Evolutionary conservation across 1,284 basidiomycete genomes (phyloP).

Genomic region (Apiotrichum laibachii): DNA sequence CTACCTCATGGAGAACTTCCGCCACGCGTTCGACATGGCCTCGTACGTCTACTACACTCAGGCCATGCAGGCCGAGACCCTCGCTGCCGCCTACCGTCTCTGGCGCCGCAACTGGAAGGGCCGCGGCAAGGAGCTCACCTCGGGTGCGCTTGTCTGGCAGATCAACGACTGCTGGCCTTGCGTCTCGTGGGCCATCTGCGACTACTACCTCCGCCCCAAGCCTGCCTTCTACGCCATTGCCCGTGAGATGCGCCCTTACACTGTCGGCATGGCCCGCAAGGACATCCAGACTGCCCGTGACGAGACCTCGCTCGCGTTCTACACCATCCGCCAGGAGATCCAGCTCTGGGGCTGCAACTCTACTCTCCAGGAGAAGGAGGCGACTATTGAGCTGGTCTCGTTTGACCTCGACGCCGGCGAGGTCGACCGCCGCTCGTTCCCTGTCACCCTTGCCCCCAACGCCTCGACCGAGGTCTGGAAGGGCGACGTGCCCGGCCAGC

Average conservation of each 20-base stretch:
- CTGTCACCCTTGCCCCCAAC: constrained; percentile 64
- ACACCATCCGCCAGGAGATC: constrained; percentile 59
- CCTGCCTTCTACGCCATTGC: constrained; percentile 69
- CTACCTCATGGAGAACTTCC: constrained; percentile 83
- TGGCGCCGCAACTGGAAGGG: constrained; percentile 76
- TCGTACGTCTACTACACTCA: constrained; percentile 79
- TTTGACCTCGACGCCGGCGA: constrained; percentile 59
- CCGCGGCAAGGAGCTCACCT: constrained; percentile 65
- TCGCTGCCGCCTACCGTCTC: constrained; percentile 67
- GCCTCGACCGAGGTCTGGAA: constrained; percentile 76
- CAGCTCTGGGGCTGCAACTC: constrained; percentile 84
- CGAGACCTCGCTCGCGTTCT: constrained; percentile 62
- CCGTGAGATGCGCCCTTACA: constrained; percentile 67
- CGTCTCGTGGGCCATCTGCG: constrained; percentile 73
- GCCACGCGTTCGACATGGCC: constrained; percentile 79
- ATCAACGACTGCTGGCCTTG: constrained; percentile 79
- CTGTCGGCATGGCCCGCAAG: constrained; percentile 69
- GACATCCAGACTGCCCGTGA: constrained; percentile 62
- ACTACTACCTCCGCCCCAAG: constrained; percentile 74
- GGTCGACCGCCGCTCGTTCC: constrained; percentile 57
- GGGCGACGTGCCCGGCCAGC: constrained; percentile 65
- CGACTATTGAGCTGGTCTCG: constrained; percentile 63
- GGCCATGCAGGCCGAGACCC: constrained; percentile 75
- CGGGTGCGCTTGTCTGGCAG: constrained; percentile 79
- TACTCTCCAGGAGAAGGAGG: constrained; percentile 60